Evolutionary conservation across 2,329 filamentous ascomycete species (phyloP).

Genomic region (Aureobasidium mangrovei): DNA sequence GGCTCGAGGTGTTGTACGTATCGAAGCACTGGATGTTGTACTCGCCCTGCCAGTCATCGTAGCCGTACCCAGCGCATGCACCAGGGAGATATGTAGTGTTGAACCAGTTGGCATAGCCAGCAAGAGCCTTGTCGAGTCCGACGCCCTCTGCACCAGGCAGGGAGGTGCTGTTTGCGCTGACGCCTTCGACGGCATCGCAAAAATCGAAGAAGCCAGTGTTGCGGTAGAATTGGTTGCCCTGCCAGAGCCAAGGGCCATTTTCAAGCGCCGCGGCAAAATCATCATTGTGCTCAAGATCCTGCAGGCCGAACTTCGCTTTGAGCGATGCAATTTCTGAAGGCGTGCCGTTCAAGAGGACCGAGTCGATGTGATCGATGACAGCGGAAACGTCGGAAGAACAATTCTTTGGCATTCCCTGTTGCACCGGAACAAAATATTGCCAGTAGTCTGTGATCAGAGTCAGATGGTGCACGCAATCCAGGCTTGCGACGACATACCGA

Average conservation of each 20-base stretch:
- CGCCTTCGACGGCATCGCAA: constrained; percentile 34
- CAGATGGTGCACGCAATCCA: background rate
- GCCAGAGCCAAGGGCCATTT: constrained; percentile 52
- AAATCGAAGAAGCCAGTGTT: constrained; percentile 38
- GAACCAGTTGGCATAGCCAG: constrained; percentile 48
- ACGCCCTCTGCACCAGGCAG: constrained; percentile 38
- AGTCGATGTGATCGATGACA: constrained; percentile 44
- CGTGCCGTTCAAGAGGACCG: constrained; percentile 24
- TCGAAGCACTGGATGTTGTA: constrained; percentile 44
- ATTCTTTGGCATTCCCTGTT: constrained; percentile 50
- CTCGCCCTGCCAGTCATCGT: constrained; percentile 35
- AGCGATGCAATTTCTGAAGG: constrained; percentile 31
- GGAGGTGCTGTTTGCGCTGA: constrained; percentile 16
- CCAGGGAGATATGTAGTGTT: constrained; percentile 39
- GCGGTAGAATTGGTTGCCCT: constrained; percentile 42
- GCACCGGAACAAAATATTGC: constrained; percentile 50
- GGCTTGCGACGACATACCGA: background rate
- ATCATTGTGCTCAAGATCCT: constrained; percentile 42
- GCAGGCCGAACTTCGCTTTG: constrained; percentile 46
- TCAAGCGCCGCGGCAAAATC: constrained; percentile 47
- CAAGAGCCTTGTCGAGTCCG: constrained; percentile 45
- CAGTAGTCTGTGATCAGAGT: constrained; percentile 41
- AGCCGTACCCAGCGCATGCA: constrained; percentile 41
- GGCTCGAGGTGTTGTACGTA: constrained; percentile 42
- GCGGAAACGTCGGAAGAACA: constrained; percentile 45